A percentile compares a stretch with the other conserved stretches of the same genome.
Conservation (phyloP, 805 yeast species). For the Isabelozyma pseudorhagii region DNA sequence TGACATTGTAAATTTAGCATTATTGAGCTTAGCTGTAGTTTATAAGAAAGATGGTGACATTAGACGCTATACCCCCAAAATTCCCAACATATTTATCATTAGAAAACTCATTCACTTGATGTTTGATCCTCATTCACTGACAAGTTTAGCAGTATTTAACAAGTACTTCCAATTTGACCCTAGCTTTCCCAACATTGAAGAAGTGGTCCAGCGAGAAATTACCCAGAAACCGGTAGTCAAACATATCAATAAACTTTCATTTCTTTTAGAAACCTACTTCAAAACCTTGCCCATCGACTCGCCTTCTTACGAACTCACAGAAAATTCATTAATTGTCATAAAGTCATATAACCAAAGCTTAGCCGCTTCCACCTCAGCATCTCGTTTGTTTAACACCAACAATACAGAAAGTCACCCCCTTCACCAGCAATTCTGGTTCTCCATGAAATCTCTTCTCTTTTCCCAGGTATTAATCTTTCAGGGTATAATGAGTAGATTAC, state of each 20-base stretch:
- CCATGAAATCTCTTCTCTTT: constrained; percentile 42
- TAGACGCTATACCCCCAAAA: constrained; percentile 14
- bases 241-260: constrained; percentile 48
- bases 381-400: constrained; percentile 10
- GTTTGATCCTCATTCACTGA: constrained; percentile 8
- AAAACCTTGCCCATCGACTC: constrained; percentile 9
- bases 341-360: constrained; percentile 25
- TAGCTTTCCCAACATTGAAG: constrained; percentile 7
- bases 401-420: not conserved
- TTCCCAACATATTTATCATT: constrained; percentile 16
- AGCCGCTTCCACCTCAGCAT: constrained; percentile 8
- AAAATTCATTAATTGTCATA: constrained; percentile 17
- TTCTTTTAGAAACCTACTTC: constrained; percentile 38
- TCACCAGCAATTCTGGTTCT: constrained; percentile 31
- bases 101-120: constrained; percentile 15
- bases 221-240: constrained; percentile 41
- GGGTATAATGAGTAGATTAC: constrained; percentile 40
- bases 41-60: constrained; percentile 21
- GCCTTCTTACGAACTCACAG: constrained; percentile 14
- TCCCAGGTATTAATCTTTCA: constrained; percentile 49
- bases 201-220: constrained; percentile 7
- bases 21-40: constrained; percentile 33
- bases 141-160: constrained; percentile 10
- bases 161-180: constrained; percentile 12
- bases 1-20: constrained; percentile 24